Evolutionary conservation across 495 filamentous ascomycete species (phyloP).

Genomic region (Aspergillus sparsus): DNA sequence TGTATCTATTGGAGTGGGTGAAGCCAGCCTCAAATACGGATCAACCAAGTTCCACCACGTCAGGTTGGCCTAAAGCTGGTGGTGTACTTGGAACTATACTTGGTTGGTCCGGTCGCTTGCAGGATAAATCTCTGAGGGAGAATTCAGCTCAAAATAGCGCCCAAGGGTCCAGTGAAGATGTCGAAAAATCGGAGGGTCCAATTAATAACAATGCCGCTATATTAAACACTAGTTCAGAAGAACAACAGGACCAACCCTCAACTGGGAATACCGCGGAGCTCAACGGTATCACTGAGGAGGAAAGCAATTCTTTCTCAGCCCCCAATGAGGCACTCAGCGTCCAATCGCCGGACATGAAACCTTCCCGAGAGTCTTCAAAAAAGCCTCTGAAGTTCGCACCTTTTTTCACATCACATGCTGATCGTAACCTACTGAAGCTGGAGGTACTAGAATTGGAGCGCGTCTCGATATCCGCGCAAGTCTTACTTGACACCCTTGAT

Average conservation of each 20-base stretch:
- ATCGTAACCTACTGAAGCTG: slow-evolving; percentile 54
- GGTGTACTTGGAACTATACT: slow-evolving; percentile 52
- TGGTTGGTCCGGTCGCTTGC: slow-evolving; percentile 10
- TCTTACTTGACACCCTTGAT: slow-evolving; percentile 72
- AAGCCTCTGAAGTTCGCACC: neutral
- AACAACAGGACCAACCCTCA: neutral
- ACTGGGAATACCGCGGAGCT: neutral
- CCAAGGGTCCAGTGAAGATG: slow-evolving; percentile 1
- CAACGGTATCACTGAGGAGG: neutral
- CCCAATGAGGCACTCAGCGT: neutral
- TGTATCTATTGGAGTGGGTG: slow-evolving; percentile 57
- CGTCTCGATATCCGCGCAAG: slow-evolving; percentile 69
- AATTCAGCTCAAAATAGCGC: neutral
- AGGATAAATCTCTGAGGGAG: neutral
- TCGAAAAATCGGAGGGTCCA: neutral
- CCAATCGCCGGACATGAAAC: slow-evolving; percentile 4
- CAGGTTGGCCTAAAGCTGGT: slow-evolving; percentile 53
- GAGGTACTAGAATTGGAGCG: slow-evolving; percentile 82
- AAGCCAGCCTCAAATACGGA: slow-evolving; percentile 42
- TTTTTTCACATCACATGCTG: slow-evolving; percentile 12
- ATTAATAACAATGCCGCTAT: neutral
- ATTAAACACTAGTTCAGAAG: neutral
- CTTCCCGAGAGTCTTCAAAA: slow-evolving; percentile 11
- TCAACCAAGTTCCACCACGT: slow-evolving; percentile 20
- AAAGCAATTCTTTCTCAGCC: neutral